A percentile compares a stretch with the other conserved stretches of the same genome.
These are phyloP conservation scores for Magnusiomyces sp. DNA, from an alignment of 1,139 yeast species.

Conservation along the genomic window DNA sequence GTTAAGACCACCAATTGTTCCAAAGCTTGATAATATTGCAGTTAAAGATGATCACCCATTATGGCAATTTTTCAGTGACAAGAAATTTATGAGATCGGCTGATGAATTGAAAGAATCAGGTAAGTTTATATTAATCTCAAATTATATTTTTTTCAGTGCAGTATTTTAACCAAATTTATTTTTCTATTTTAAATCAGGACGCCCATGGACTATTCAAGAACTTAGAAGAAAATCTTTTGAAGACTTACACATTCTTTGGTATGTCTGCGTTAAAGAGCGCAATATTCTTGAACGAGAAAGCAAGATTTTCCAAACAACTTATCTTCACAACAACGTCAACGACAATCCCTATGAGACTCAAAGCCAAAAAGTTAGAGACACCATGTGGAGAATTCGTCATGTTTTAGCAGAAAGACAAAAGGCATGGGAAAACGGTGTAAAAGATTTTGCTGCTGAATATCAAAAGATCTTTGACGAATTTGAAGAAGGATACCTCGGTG, in stretches of 20 bases:
- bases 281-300: constrained; percentile 73
- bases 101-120: constrained; percentile 46
- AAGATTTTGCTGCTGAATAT: constrained; percentile 38
- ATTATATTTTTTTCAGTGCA: background rate
- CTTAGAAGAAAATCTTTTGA: constrained; percentile 86
- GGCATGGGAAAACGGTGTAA: constrained; percentile 55
- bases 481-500: constrained; percentile 47
- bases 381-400: constrained; percentile 75
- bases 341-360: constrained; percentile 34
- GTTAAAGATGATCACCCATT: constrained; percentile 85
- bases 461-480: constrained; percentile 49
- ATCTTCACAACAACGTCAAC: constrained; percentile 37
- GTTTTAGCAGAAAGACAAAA: constrained; percentile 81
- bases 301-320: constrained; percentile 33
- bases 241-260: constrained; percentile 89
- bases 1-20: constrained; percentile 79
- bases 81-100: constrained; percentile 47
- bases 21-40: constrained; percentile 62
- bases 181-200: constrained; percentile 34
- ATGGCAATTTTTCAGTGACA: constrained; percentile 80
- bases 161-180: no score
- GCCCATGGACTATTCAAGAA: constrained; percentile 85
- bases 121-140: constrained; percentile 5
- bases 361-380: constrained; percentile 40
- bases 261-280: constrained; percentile 72